phyloP scores from a whole-genome alignment of 306 rosid genomes.

The Pueraria montana region DNA sequence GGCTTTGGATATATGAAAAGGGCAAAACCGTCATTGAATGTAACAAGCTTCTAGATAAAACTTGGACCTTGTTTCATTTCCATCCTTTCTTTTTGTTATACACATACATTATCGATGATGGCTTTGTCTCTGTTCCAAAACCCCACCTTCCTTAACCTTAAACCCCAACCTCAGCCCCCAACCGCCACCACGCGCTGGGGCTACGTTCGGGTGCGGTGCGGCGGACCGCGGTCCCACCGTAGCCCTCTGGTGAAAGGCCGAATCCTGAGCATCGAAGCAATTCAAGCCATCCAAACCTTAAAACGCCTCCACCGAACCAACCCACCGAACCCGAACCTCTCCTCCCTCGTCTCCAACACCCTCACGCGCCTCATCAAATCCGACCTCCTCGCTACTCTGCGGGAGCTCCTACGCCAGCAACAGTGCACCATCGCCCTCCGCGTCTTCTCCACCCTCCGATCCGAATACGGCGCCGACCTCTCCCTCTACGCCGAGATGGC shows the following conservation, averaged over 20 bases:
- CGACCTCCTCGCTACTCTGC: constrained; percentile 78
- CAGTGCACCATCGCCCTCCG: constrained; percentile 72
- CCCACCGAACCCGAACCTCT: constrained; percentile 49
- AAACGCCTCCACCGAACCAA: constrained; percentile 76
- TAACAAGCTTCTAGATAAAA: no score
- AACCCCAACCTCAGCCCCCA: constrained; percentile 40
- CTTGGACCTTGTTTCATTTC: no score
- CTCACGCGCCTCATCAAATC: constrained; percentile 77
- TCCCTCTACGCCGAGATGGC: constrained; percentile 68
- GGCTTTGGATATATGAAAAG: no score
- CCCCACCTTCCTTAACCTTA: constrained; percentile 60
- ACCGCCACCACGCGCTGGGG: constrained; percentile 1
- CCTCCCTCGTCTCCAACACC: constrained; percentile 56
- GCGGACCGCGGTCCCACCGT: constrained; percentile 93
- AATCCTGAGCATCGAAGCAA: constrained; percentile 90
- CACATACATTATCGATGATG: constrained; percentile 60
- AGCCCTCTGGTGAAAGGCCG: constrained; percentile 88
- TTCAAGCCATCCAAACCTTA: constrained; percentile 89
- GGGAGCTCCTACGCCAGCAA: constrained; percentile 88
- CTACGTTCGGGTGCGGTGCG: constrained; percentile 63
- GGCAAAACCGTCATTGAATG: no score
- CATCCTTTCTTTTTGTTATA: no score
- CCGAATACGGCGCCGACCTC: constrained; percentile 72
- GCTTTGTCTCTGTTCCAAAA: constrained; percentile 62
- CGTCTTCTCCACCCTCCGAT: constrained; percentile 73